Evolutionary conservation across 208 protist genomes (phyloP).

Genomic region (Novymonas esmeraldas): DNA sequence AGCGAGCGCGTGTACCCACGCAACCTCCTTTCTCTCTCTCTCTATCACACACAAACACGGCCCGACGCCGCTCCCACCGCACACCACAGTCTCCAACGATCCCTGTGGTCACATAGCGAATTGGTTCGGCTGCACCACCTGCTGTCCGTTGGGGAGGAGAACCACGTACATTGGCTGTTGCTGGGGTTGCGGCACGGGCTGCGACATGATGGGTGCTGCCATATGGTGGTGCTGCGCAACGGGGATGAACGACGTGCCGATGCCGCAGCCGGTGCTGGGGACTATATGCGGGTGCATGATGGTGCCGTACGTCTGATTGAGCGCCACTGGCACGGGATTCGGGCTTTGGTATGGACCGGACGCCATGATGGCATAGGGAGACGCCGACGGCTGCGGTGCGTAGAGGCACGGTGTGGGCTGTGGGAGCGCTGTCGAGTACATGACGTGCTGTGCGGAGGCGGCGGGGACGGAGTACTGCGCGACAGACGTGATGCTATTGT

Average conservation of each 20-base stretch:
- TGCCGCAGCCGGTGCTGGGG: not conserved
- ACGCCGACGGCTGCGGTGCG: constrained; percentile 3
- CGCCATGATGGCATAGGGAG: constrained; percentile 12
- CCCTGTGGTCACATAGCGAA: constrained; percentile 16
- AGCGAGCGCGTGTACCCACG: too few relatives aligned
- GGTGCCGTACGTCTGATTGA: constrained; percentile 9
- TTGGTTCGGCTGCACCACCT: constrained; percentile 22
- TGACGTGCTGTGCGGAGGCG: constrained; percentile 1
- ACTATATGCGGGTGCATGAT: constrained; percentile 6
- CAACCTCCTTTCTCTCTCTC: too few relatives aligned
- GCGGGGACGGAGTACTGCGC: not conserved
- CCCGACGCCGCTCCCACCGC: not conserved
- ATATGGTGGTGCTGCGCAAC: constrained; percentile 16
- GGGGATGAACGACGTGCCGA: constrained; percentile 4
- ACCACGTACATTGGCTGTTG: constrained; percentile 39
- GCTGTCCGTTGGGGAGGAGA: constrained; percentile 38
- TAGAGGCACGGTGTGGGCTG: not conserved
- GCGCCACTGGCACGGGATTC: not conserved
- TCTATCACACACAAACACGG: not conserved
- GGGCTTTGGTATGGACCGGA: constrained; percentile 4
- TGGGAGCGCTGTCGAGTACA: constrained; percentile 8
- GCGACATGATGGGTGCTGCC: constrained; percentile 9
- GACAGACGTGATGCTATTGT: constrained; percentile 5
- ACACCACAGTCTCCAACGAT: not conserved
- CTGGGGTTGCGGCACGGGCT: constrained; percentile 4